These are phyloP conservation scores for Psilocybe azurescens DNA, from an alignment of 768 basidiomycete species.

Conservation along the genomic window DNA sequence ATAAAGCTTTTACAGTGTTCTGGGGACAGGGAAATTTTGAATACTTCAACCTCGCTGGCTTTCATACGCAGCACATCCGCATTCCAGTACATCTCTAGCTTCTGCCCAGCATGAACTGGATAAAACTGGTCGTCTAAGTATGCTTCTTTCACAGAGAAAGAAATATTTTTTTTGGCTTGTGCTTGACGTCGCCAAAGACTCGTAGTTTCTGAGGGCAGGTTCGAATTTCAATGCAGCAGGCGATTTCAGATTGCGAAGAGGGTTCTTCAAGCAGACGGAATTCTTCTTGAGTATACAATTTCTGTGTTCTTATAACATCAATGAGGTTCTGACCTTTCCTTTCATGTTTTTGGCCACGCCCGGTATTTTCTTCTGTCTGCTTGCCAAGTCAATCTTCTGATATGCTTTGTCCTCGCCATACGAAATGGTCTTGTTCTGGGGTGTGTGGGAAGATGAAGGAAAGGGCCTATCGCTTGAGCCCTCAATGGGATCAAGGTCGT, in stretches of 20 bases:
- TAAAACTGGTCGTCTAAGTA: background rate
- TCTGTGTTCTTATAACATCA: too few relatives aligned
- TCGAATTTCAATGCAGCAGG: too few relatives aligned
- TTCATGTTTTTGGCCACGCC: background rate
- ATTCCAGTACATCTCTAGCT: conserved; percentile 2
- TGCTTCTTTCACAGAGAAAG: conserved; percentile 6
- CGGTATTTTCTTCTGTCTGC: background rate
- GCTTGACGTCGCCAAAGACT: background rate
- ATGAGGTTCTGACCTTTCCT: background rate
- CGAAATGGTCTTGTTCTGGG: background rate
- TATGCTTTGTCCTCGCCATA: background rate
- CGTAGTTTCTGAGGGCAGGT: background rate
- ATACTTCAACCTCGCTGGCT: background rate
- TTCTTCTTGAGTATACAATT: too few relatives aligned
- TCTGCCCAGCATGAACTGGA: background rate
- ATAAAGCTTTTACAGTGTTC: background rate
- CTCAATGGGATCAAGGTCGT: background rate
- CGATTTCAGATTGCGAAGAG: too few relatives aligned
- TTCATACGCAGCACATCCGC: background rate
- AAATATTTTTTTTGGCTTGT: background rate
- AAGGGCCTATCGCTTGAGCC: background rate
- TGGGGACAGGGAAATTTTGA: background rate
- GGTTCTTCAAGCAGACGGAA: too few relatives aligned
- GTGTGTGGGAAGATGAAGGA: background rate
- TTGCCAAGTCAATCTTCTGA: background rate